These are phyloP conservation scores for apple (Malus domestica) DNA, from an alignment of 306 rosid genomes.

Conservation along the genomic window DNA sequence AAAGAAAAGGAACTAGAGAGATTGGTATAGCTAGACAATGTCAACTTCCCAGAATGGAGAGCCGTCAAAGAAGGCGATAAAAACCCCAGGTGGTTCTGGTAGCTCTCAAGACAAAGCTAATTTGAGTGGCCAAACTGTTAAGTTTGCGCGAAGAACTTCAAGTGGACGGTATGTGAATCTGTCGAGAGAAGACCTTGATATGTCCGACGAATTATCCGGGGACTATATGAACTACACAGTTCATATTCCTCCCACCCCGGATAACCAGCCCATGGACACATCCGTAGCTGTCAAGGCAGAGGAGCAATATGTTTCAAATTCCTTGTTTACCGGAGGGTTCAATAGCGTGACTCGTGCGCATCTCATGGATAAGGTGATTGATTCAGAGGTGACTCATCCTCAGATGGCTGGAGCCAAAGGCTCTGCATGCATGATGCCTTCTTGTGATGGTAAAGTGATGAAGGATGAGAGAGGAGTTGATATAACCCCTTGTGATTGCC, in stretches of 20 bases:
- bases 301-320: slow-evolving; percentile 84
- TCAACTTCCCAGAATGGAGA: slow-evolving; percentile 45
- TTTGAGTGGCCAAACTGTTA: slow-evolving; percentile 47
- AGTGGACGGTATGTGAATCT: slow-evolving; percentile 75
- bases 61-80: slow-evolving; percentile 54
- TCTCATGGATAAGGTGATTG: slow-evolving; percentile 88
- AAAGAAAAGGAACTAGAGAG: background rate
- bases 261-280: slow-evolving; percentile 71
- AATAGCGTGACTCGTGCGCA: slow-evolving; percentile 84
- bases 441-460: slow-evolving; percentile 86
- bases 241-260: slow-evolving; percentile 85
- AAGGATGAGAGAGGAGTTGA: slow-evolving; percentile 85
- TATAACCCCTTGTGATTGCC: slow-evolving; percentile 78
- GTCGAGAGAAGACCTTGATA: slow-evolving; percentile 84
- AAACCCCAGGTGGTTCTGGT: slow-evolving; percentile 36
- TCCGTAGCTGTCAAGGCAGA: slow-evolving; percentile 76
- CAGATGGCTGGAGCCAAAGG: slow-evolving; percentile 97
- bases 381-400: slow-evolving; percentile 79
- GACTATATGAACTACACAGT: slow-evolving; percentile 88
- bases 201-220: slow-evolving; percentile 57
- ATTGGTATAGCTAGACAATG: slow-evolving; percentile 20
- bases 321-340: slow-evolving; percentile 83
- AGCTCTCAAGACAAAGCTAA: slow-evolving; percentile 33
- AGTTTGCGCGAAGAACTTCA: slow-evolving; percentile 77
- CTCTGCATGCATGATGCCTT: slow-evolving; percentile 58